Evolutionary conservation across 164 flowering plant genomes (phyloP).

Genomic region (Sedum album): DNA sequence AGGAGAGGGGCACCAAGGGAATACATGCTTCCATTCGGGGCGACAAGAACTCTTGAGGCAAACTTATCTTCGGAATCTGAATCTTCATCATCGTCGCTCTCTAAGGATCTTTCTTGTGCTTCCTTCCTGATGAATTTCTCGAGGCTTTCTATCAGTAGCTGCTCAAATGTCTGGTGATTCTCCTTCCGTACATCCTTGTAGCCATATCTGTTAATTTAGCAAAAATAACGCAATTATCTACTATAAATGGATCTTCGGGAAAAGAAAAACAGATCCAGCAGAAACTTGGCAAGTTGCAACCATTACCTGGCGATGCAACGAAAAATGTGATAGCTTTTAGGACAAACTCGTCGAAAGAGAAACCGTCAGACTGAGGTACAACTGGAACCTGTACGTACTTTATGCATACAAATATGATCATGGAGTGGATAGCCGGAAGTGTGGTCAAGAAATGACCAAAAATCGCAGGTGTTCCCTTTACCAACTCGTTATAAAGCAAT

Average conservation of each 20-base stretch:
- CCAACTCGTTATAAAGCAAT: slow-evolving; percentile 86
- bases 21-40: slow-evolving; percentile 83
- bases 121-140: slow-evolving; percentile 93
- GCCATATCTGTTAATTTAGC: slow-evolving; percentile 53
- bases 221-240: not conserved
- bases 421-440: slow-evolving; percentile 95
- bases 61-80: slow-evolving; percentile 52
- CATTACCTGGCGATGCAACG: slow-evolving; percentile 94
- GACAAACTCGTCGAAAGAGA: slow-evolving; percentile 85
- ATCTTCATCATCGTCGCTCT: slow-evolving; percentile 83
- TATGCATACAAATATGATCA: slow-evolving; percentile 91
- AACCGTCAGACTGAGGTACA: slow-evolving; percentile 93
- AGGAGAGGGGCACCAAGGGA: slow-evolving; percentile 83
- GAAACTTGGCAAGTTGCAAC: not conserved
- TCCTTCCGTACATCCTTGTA: slow-evolving; percentile 95
- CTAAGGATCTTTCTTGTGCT: slow-evolving; percentile 84
- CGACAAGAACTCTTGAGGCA: slow-evolving; percentile 52
- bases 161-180: slow-evolving; percentile 92
- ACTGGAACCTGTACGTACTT: slow-evolving; percentile 96
- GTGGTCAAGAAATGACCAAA: slow-evolving; percentile 95
- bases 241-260: not conserved
- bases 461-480: slow-evolving; percentile 88
- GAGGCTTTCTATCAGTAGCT: slow-evolving; percentile 89
- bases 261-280: not conserved
- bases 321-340: slow-evolving; percentile 81